Conservation (phyloP, 306 rosid genomes). For the Oemleria cerasiformis region DNA sequence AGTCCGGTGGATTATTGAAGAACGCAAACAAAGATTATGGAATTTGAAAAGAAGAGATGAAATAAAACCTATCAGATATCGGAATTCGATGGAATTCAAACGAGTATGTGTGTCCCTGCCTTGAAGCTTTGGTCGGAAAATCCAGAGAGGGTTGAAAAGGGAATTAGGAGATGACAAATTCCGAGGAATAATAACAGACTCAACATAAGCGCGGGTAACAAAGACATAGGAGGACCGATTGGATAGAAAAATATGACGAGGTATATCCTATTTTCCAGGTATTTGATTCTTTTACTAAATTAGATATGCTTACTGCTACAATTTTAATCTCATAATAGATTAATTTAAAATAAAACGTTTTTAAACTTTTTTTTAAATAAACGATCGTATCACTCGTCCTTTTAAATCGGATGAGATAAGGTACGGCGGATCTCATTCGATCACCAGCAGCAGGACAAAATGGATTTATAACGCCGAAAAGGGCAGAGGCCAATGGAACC, state of each 20-base stretch:
- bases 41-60: neutral
- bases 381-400: too few relatives aligned
- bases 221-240: too few relatives aligned
- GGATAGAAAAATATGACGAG: neutral
- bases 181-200: neutral
- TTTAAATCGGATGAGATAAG: neutral
- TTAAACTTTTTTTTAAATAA: too few relatives aligned
- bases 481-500: neutral
- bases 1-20: neutral
- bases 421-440: neutral
- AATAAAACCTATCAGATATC: neutral
- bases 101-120: too few relatives aligned
- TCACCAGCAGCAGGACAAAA: slow-evolving; percentile 1
- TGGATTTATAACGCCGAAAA: neutral
- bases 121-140: neutral
- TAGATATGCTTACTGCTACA: too few relatives aligned
- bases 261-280: slow-evolving; percentile 10
- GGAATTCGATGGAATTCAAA: neutral
- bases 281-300: neutral
- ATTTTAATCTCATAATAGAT: neutral
- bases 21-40: neutral
- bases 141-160: neutral
- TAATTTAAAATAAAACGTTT: neutral
- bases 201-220: neutral
- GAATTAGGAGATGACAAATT: neutral